A percentile compares a stretch with the other conserved stretches of the same genome.
These are phyloP conservation scores for Fusarium xylarioides DNA, from an alignment of 2,329 filamentous ascomycete genomes.

Conservation along the genomic window DNA sequence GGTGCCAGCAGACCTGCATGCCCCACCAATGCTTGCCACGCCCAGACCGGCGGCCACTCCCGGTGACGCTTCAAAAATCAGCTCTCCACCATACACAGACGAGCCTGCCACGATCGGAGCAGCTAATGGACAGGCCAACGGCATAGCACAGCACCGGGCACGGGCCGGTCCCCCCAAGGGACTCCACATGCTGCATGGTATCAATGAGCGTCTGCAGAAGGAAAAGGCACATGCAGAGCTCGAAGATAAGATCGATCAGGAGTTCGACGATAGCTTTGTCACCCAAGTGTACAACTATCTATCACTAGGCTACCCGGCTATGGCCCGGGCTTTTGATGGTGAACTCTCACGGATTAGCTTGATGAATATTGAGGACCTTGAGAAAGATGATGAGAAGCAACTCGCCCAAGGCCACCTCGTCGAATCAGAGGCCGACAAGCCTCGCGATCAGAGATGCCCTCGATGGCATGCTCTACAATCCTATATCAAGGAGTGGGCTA, in stretches of 20 bases:
- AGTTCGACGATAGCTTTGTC: slow-evolving; percentile 86
- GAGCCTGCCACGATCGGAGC: slow-evolving; percentile 49
- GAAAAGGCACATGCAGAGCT: slow-evolving; percentile 61
- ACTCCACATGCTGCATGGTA: slow-evolving; percentile 60
- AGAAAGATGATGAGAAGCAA: slow-evolving; percentile 71
- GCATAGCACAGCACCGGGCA: slow-evolving; percentile 40
- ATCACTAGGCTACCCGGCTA: slow-evolving; percentile 88
- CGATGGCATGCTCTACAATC: slow-evolving; percentile 85
- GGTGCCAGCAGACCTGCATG: slow-evolving; percentile 55
- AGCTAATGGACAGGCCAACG: slow-evolving; percentile 26
- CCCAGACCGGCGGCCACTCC: slow-evolving; percentile 55
- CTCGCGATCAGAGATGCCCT: slow-evolving; percentile 64
- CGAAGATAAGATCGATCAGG: slow-evolving; percentile 64
- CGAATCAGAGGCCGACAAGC: slow-evolving; percentile 57
- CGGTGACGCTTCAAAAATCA: slow-evolving; percentile 53
- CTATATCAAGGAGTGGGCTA: slow-evolving; percentile 90
- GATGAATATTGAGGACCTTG: slow-evolving; percentile 73
- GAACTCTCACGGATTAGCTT: slow-evolving; percentile 85
- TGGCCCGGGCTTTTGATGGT: slow-evolving; percentile 83
- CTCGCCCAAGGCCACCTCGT: slow-evolving; percentile 78
- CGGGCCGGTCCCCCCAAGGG: slow-evolving; percentile 52
- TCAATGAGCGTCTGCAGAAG: slow-evolving; percentile 60
- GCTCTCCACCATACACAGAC: slow-evolving; percentile 50
- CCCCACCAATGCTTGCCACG: slow-evolving; percentile 61
- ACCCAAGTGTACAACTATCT: slow-evolving; percentile 98